phyloP scores from a whole-genome alignment of 306 rosid species.

The Gastrolobium villosum region DNA sequence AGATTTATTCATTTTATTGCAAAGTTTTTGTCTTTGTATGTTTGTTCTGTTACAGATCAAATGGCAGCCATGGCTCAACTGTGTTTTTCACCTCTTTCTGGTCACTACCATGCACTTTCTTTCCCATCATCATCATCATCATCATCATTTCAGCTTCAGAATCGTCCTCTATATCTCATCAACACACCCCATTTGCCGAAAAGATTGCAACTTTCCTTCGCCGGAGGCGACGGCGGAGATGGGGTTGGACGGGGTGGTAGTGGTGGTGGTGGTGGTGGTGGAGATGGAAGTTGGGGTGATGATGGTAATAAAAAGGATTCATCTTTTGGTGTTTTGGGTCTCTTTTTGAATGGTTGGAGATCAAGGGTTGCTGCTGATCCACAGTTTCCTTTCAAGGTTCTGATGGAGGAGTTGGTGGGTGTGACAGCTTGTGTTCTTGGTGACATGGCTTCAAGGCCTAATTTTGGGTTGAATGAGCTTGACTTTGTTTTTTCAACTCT shows the following conservation, averaged over 20 bases:
- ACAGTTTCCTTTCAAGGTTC: constrained; percentile 94
- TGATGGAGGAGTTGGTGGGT: constrained; percentile 95
- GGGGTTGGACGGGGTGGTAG: constrained; percentile 64
- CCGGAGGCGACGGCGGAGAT: constrained; percentile 64
- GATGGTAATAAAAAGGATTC: constrained; percentile 49
- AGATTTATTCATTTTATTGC: constrained; percentile 16
- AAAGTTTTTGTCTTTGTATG: constrained; percentile 31
- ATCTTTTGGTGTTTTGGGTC: constrained; percentile 68
- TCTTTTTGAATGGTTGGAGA: constrained; percentile 88
- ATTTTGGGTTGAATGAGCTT: constrained; percentile 95
- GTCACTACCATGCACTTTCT: constrained; percentile 44
- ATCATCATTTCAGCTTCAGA: constrained; percentile 44
- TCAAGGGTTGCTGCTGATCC: constrained; percentile 98
- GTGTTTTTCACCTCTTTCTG: constrained; percentile 61
- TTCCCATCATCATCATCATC: constrained; percentile 52
- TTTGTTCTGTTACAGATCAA: constrained; percentile 42
- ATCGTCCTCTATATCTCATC: constrained; percentile 49
- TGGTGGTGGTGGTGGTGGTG: constrained; percentile 27
- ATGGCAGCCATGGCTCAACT: constrained; percentile 78
- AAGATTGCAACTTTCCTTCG: constrained; percentile 56
- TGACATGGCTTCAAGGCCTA: constrained; percentile 98
- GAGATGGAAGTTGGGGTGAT: constrained; percentile 43
- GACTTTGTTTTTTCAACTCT: constrained; percentile 97
- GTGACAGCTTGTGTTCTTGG: constrained; percentile 88
- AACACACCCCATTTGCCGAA: constrained; percentile 38